Percentiles rank a stretch among this genome's conserved stretches.
Conservation (phyloP, 2,329 filamentous ascomycete species). For the Ilyonectria sp. region DNA sequence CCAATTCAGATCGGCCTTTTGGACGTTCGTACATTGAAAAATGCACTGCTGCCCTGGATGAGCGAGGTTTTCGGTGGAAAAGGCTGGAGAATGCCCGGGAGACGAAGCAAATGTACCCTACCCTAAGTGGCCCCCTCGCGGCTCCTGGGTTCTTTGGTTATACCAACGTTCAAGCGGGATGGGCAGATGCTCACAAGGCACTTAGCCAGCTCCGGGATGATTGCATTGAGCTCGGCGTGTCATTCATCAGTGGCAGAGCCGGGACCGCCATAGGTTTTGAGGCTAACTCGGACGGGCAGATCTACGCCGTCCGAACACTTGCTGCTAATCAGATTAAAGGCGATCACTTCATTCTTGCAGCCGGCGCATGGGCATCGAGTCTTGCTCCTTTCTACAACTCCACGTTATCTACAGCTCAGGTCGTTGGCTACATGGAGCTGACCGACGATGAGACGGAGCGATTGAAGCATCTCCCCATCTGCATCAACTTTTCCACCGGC, state of each 20-base stretch:
- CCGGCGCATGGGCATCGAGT: constrained; percentile 32
- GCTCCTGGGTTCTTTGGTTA: constrained; percentile 35
- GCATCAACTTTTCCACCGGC: constrained; percentile 38
- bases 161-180: constrained; percentile 32
- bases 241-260: constrained; percentile 32
- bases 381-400: constrained; percentile 35
- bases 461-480: constrained; percentile 38
- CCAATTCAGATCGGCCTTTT: not conserved
- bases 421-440: constrained; percentile 37
- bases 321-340: constrained; percentile 16
- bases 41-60: constrained; percentile 29
- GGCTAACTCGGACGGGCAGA: not conserved
- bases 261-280: constrained; percentile 33
- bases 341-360: constrained; percentile 34
- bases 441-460: constrained; percentile 33
- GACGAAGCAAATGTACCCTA: constrained; percentile 16
- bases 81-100: constrained; percentile 12
- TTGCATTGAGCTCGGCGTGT: constrained; percentile 34
- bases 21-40: constrained; percentile 35
- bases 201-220: constrained; percentile 36
- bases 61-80: constrained; percentile 26
- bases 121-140: constrained; percentile 28
- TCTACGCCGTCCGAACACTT: constrained; percentile 18
- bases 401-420: constrained; percentile 30
- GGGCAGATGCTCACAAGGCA: constrained; percentile 38